phyloP scores from a whole-genome alignment of 2,329 filamentous ascomycete species.

The Xylaria sp. region DNA sequence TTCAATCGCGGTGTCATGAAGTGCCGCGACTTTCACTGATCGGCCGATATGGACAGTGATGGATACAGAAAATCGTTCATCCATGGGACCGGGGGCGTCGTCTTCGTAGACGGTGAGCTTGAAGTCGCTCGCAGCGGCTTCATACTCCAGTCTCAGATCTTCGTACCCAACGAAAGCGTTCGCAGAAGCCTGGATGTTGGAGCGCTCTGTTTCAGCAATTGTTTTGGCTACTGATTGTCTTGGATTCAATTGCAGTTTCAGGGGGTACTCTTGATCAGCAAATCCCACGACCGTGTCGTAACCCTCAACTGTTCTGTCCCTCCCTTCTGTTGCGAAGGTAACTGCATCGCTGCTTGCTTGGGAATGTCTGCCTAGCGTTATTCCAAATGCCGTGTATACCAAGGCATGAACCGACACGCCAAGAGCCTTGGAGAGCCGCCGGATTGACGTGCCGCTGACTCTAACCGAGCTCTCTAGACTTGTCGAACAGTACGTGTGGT shows the following conservation, averaged over 20 bases:
- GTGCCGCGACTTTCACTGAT: not conserved
- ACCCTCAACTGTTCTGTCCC: slow-evolving; percentile 5
- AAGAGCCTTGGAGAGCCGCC: not conserved
- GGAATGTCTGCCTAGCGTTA: slow-evolving; percentile 5
- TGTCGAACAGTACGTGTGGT: not conserved
- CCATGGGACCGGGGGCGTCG: not conserved
- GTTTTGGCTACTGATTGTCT: not conserved
- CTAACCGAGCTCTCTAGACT: not conserved
- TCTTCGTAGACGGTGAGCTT: slow-evolving; percentile 3
- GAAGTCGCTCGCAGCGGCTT: slow-evolving; percentile 1
- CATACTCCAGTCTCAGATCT: not conserved
- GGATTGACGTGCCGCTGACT: not conserved
- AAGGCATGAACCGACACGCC: slow-evolving; percentile 1
- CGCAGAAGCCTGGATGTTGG: slow-evolving; percentile 3
- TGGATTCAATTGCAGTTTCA: slow-evolving; percentile 1
- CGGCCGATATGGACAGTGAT: not conserved
- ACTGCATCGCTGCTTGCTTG: slow-evolving; percentile 1
- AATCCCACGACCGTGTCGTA: slow-evolving; percentile 10
- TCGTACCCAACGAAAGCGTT: slow-evolving; percentile 2
- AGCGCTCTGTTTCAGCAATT: not conserved
- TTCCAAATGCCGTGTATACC: slow-evolving; percentile 7
- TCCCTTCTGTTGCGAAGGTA: slow-evolving; percentile 6
- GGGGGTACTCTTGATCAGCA: slow-evolving; percentile 9
- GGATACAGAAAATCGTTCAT: not conserved
- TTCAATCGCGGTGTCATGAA: slow-evolving; percentile 6